Conservation (phyloP, 176 grass and related monocot species). For the Triticum urartu region DNA sequence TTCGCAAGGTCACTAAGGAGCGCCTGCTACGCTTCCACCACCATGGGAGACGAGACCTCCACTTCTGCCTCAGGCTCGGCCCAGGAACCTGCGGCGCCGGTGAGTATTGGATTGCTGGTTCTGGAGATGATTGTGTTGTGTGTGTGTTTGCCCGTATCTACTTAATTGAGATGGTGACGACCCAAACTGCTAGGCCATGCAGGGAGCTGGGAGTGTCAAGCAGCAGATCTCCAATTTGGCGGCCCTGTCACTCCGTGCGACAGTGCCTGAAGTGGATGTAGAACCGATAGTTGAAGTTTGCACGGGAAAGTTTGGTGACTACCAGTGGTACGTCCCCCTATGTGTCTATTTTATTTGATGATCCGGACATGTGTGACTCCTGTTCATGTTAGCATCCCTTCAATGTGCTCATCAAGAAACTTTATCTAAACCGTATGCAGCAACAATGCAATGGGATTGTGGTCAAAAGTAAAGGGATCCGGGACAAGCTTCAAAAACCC, state of each 20-base stretch:
- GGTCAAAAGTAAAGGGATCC: conserved; percentile 90
- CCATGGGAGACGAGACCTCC: conserved; percentile 68
- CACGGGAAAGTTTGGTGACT: conserved; percentile 78
- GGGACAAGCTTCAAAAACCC: conserved; percentile 82
- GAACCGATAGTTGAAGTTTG: conserved; percentile 82
- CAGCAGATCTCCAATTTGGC: conserved; percentile 70
- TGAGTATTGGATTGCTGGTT: conserved; percentile 3
- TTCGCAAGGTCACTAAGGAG: conserved; percentile 10
- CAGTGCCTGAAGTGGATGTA: conserved; percentile 63
- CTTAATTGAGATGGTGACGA: not conserved
- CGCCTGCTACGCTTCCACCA: conserved; percentile 28
- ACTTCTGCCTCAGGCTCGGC: conserved; percentile 33
- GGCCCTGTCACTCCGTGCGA: conserved; percentile 45
- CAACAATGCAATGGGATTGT: conserved; percentile 95
- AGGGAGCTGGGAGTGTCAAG: conserved; percentile 76
- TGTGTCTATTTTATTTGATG: not conserved
- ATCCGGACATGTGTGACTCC: not conserved
- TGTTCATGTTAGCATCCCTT: conserved; percentile 2
- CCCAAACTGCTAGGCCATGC: not conserved
- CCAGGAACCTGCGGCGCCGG: conserved; percentile 20
- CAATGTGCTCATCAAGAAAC: not conserved
- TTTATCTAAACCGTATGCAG: conserved; percentile 41
- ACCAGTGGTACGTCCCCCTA: conserved; percentile 74
- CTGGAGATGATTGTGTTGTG: not conserved
- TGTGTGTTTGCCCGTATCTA: not conserved